These are phyloP conservation scores for Chenopodium album DNA, from an alignment of 148 eudicot genomes.

Conservation along the genomic window DNA sequence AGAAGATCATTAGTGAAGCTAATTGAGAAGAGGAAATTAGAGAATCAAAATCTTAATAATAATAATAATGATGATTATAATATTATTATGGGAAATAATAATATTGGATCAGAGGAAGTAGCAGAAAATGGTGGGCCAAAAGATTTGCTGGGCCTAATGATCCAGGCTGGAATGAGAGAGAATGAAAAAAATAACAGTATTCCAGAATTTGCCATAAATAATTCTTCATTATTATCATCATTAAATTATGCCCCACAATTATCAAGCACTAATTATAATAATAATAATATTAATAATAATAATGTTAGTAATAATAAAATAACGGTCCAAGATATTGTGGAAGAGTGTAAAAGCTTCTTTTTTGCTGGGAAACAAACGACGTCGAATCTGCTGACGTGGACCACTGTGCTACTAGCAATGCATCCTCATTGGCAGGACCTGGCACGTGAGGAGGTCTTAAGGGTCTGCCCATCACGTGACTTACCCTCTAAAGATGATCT, in stretches of 20 bases:
- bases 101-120: constrained; percentile 18
- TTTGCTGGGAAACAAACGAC: constrained; percentile 96
- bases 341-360: constrained; percentile 95
- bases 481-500: constrained; percentile 79
- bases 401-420: constrained; percentile 81
- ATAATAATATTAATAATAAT: constrained; percentile 25
- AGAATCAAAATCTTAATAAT: neutral
- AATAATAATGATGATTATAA: constrained; percentile 6
- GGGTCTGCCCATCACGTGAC: constrained; percentile 90
- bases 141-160: constrained; percentile 83
- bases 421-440: constrained; percentile 85
- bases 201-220: neutral
- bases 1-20: constrained; percentile 61
- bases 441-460: constrained; percentile 92
- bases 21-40: constrained; percentile 48
- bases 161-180: constrained; percentile 60
- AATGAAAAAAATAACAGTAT: constrained; percentile 1
- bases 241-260: constrained; percentile 5
- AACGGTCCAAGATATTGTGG: constrained; percentile 77
- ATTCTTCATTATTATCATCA: constrained; percentile 9
- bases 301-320: constrained; percentile 34
- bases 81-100: neutral
- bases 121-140: constrained; percentile 47
- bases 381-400: constrained; percentile 96
- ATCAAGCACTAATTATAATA: constrained; percentile 20